Base-by-base conservation (phyloP, 2,329 filamentous ascomycete species). In the Coniella vitis region DNA sequence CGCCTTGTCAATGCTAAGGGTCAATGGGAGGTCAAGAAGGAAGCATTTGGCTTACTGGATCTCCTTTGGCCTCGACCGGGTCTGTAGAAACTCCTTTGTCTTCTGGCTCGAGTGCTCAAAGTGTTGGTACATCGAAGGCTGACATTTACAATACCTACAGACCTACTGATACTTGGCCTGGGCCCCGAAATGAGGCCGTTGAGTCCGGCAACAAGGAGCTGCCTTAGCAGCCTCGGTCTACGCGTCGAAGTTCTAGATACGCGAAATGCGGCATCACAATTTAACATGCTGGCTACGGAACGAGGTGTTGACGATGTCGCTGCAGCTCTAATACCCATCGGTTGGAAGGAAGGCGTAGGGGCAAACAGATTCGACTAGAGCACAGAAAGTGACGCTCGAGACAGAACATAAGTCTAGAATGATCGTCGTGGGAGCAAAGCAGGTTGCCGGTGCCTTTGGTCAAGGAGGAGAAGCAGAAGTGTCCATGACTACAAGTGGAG, bases 211-310 rank as follows among this genome's bases (percentile, higher is more conserved):
- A 87, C 88, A 38, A 82, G 85, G 57, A 75, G 74, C 51, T 75
- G 82, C 57, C 81, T 98, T 49, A 85, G 84, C 54, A 76, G 79
- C 25, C 67, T 97, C 37, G 93, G 93, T 0, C 86, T 97, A 57
- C 76, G 88, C 49, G 75, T 97, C 4, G 93, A 98, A 61, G 76
- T 96, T 3, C 78, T 91, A 61, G 93, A 97, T 68, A 97, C 93
- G 29, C 76, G 89, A 55, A 97, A 97, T 67, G 93, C 93, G 8
- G 88, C 91, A 1, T 86, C 90, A 31, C 90, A 96, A 65, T 98
- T 93, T 66, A 98, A 98, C 63, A 65, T 98, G 60, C 70, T 98
- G 47, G 91, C 90, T n/a, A 97, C 90, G 16, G 93, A 98, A 70
- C 75, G 93, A 45, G 91, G 93, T 1, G 82, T 93, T 5, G 76